Base-by-base conservation (phyloP, 139 green algal species). In the Eudorina sp. region DNA sequence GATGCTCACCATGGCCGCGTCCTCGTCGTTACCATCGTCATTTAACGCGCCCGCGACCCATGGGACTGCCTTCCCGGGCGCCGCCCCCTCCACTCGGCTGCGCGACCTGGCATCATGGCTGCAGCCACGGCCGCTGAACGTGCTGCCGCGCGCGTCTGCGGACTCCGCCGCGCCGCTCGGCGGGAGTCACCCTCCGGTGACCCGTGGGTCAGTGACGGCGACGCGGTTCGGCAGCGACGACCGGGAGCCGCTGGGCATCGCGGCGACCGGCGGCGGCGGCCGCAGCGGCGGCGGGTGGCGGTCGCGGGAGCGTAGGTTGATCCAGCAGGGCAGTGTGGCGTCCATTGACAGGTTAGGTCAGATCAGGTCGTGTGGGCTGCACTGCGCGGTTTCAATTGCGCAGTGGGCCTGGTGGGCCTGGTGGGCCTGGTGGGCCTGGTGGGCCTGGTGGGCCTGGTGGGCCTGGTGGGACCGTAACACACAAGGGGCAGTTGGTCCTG, bases 291-390 rank as follows among this genome's bases (percentile, higher is more conserved):
- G 43, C 73, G n/a, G 43, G n/a, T 1, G 70, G 1, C 70, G 9
- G 0, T 18, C 31, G 1, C 40, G 34, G 40, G 70, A 46, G 18
- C 73, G 75, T 9, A 31, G 18, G n/a, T 48, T 83, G 18, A 83
- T 83, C 4, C 75, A 83, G 48, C 46, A 66, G 18, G 75, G 75
- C 1, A 6, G 46, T 7, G 25, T 51, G 48, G 75, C 48, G 14
- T 83, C 48, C 19, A 83, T 83, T 31, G 9, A 29, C 5, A 46
- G 75, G 75, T 83, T 29, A 58, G n/a, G n/a, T n/a, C n/a, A n/a
- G n/a, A n/a, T n/a, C n/a, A n/a, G n/a, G n/a, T n/a, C n/a, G n/a
- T n/a, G n/a, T n/a, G n/a, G n/a, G n/a, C n/a, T n/a, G n/a, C n/a
- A n/a, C n/a, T n/a, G n/a, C n/a, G n/a, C n/a, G n/a, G n/a, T n/a